Base-by-base conservation (phyloP, 495 filamentous ascomycete genomes). In the Neurospora sp. region DNA sequence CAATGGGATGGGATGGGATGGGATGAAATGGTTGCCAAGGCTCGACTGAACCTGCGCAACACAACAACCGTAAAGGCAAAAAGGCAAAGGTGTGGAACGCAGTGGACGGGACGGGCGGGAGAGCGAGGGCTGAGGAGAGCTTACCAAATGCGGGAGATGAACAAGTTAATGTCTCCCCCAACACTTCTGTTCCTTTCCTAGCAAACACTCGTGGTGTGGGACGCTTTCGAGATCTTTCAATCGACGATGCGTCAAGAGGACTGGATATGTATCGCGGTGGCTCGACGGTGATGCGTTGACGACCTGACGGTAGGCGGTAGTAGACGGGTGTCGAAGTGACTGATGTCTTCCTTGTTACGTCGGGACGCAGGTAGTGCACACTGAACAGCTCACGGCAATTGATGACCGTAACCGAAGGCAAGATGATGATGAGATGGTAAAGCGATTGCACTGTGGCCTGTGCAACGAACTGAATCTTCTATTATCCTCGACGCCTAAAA, bases 91-190 rank as follows among this genome's bases (percentile, higher is more conserved):
- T 31, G 54, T 18, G 44, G 69, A 27, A 62, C 39, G 73, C 69
- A 40, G 23, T 37, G 11, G 41, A 44, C 37, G 69, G 46, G 69
- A 69, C 69, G 37, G 27, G 70, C 42, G 20, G 71, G 38, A 46
- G 71, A 69, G 62, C 72, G 38, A 42, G 71, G 42, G 37, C 70
- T 69, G 73, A 70, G 70, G 69, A 73, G 72, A 74, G 81, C 92
- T 90, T 92, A 93, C 92, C 90, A 85, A 88, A 82, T 85, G 86
- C 85, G 89, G 92, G 94, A 97, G 94, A 97, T 92, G 87, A 92
- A 97, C 94, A 97, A 98, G 78, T 90, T 83, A 98, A 98, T 97
- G 94, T 93, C 91, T 97, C 94, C 93, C 94, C 93, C 90, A 84
- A 82, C 81, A 83, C 75, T 79, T 78, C 78, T 84, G 82, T 81